phyloP scores from a whole-genome alignment of 202 grass and related monocot species.

The Carex sylvatica region DNA sequence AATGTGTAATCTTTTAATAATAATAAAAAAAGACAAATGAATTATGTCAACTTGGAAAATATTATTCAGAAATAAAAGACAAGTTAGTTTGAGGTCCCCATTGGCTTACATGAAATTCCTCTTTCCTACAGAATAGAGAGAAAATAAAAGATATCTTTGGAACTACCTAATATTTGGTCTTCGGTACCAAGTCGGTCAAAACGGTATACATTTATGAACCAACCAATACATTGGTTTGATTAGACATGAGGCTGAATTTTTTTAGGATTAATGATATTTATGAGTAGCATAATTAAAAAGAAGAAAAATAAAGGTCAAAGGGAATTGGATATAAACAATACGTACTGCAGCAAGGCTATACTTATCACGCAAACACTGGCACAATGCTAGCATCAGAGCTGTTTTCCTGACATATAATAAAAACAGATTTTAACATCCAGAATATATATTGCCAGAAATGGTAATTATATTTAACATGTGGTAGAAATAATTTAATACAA shows the following conservation, averaged over 20 bases:
- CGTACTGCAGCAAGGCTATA: constrained; percentile 97
- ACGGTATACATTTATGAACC: neutral
- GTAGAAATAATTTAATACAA: neutral
- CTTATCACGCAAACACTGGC: constrained; percentile 68
- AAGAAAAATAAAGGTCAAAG: neutral
- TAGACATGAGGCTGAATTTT: neutral
- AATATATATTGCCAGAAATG: neutral
- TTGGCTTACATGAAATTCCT: neutral
- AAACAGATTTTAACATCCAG: neutral
- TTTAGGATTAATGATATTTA: neutral
- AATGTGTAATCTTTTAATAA: neutral
- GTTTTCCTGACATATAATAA: constrained; percentile 62
- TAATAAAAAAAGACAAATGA: neutral
- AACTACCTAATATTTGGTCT: neutral
- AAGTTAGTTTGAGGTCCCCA: neutral
- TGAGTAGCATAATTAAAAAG: neutral
- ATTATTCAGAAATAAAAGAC: neutral
- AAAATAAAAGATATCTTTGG: neutral
- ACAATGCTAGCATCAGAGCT: constrained; percentile 88
- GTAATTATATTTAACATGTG: neutral
- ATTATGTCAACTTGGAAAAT: neutral
- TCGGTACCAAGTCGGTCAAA: neutral
- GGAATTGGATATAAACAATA: constrained; percentile 9
- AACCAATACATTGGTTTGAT: neutral
- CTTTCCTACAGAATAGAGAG: neutral